A percentile compares a stretch with the other conserved stretches of the same genome.
phyloP scores from a whole-genome alignment of 768 basidiomycete species.

The Clathrus columnatus region DNA sequence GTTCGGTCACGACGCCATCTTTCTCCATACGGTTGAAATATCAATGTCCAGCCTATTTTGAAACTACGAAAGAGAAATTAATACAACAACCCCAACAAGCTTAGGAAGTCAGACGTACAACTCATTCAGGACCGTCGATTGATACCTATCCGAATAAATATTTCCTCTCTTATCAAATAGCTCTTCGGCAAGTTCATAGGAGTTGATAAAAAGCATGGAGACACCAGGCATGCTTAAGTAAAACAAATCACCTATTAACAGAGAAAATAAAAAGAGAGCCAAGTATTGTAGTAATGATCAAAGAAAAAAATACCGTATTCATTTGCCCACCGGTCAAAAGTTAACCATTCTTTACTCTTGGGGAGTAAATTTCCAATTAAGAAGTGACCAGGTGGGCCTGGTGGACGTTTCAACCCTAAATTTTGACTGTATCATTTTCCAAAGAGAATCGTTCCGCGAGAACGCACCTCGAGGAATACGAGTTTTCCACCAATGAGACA shows the following conservation, averaged over 20 bases:
- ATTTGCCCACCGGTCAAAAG: neutral
- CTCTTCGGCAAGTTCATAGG: conserved; percentile 13
- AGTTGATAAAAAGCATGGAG: conserved; percentile 13
- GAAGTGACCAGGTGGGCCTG: neutral
- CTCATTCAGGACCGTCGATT: conserved; percentile 13
- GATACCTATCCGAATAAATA: conserved; percentile 15
- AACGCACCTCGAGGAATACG: neutral
- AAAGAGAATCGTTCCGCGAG: too few species aligned
- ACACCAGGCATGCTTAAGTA: conserved; percentile 10
- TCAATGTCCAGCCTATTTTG: conserved; percentile 39
- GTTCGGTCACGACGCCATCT: conserved; percentile 31
- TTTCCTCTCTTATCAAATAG: conserved; percentile 15
- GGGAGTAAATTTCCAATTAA: neutral
- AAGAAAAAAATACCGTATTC: neutral
- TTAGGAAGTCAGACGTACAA: too few species aligned
- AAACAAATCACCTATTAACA: conserved; percentile 17
- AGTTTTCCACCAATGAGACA: neutral
- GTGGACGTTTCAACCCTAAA: neutral
- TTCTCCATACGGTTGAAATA: conserved; percentile 44
- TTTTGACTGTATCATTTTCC: neutral
- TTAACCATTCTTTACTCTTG: neutral
- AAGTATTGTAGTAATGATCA: neutral
- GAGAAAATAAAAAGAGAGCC: neutral
- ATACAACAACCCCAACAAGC: too few species aligned
- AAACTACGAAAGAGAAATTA: neutral